Evolutionary conservation across 2,329 filamentous ascomycete species (phyloP).

Genomic region (Bipolaris cookei): DNA sequence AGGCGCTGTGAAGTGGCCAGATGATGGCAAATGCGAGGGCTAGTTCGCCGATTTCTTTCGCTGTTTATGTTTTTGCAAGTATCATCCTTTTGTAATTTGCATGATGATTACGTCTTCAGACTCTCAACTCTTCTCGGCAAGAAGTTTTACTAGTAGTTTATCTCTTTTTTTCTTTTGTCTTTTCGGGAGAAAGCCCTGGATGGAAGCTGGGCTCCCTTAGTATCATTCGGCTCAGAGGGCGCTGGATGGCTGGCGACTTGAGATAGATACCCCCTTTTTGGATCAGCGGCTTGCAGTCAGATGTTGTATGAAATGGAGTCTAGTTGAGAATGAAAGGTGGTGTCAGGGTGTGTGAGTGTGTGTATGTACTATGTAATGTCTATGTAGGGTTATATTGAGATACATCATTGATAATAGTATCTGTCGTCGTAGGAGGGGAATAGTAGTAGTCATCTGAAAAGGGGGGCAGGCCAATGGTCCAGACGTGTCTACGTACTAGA

Average conservation of each 20-base stretch:
- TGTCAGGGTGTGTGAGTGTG: not conserved
- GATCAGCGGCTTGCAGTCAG: constrained; percentile 23
- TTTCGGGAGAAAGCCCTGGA: constrained; percentile 12
- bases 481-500: too few relatives aligned
- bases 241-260: constrained; percentile 21
- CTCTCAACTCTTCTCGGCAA: constrained; percentile 19
- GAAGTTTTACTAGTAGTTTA: not conserved
- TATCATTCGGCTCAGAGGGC: constrained; percentile 13
- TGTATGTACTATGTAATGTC: constrained; percentile 4
- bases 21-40: constrained; percentile 9
- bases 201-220: constrained; percentile 13
- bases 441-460: too few relatives aligned
- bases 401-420: not conserved
- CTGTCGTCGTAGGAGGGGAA: too few relatives aligned
- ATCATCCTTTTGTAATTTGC: constrained; percentile 29
- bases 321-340: constrained; percentile 6
- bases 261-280: constrained; percentile 32
- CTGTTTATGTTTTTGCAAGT: constrained; percentile 34
- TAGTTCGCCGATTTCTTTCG: constrained; percentile 27
- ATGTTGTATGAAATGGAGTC: constrained; percentile 23
- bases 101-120: constrained; percentile 24
- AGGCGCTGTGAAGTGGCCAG: constrained; percentile 29
- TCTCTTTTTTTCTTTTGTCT: not conserved
- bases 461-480: too few relatives aligned
- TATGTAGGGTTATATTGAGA: not conserved